Evolutionary conservation across 352 stramenopile genomes (phyloP).

Genomic region (Phytophthora aleatoria): DNA sequence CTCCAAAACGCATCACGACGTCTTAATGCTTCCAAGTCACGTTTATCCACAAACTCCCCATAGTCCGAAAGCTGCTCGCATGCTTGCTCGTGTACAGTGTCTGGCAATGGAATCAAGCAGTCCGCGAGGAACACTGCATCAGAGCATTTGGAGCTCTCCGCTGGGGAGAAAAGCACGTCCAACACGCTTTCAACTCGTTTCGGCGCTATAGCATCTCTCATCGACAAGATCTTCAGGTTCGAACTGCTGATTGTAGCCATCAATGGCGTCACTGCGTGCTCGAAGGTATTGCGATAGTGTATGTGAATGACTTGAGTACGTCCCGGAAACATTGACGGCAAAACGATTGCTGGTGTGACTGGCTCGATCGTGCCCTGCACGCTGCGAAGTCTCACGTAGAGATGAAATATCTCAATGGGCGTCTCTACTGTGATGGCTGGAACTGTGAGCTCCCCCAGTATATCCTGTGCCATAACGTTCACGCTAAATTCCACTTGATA

Average conservation of each 20-base stretch:
- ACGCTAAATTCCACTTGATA: slow-evolving; percentile 37
- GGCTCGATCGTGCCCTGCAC: slow-evolving; percentile 43
- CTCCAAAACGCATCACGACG: slow-evolving; percentile 42
- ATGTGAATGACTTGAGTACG: slow-evolving; percentile 36
- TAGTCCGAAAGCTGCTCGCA: slow-evolving; percentile 43
- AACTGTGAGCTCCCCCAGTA: slow-evolving; percentile 30
- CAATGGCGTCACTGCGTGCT: slow-evolving; percentile 36
- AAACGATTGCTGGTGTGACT: slow-evolving; percentile 25
- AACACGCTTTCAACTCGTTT: slow-evolving; percentile 31
- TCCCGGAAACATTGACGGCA: slow-evolving; percentile 48
- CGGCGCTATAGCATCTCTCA: slow-evolving; percentile 19
- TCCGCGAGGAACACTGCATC: slow-evolving; percentile 40
- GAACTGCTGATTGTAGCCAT: slow-evolving; percentile 19
- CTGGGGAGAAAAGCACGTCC: slow-evolving; percentile 41
- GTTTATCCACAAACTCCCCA: slow-evolving; percentile 34
- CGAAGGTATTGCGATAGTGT: slow-evolving; percentile 50
- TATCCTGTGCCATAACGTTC: slow-evolving; percentile 28
- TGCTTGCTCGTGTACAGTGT: slow-evolving; percentile 13
- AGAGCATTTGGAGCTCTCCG: slow-evolving; percentile 32
- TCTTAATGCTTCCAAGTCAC: slow-evolving; percentile 41
- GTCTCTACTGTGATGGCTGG: slow-evolving; percentile 48
- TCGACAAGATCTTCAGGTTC: slow-evolving; percentile 30
- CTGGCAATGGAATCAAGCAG: slow-evolving; percentile 35
- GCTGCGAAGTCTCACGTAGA: slow-evolving; percentile 36
- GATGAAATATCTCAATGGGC: slow-evolving; percentile 42